Base-by-base conservation (phyloP, 2,329 filamentous ascomycete species). In the Emergomyces africanus region DNA sequence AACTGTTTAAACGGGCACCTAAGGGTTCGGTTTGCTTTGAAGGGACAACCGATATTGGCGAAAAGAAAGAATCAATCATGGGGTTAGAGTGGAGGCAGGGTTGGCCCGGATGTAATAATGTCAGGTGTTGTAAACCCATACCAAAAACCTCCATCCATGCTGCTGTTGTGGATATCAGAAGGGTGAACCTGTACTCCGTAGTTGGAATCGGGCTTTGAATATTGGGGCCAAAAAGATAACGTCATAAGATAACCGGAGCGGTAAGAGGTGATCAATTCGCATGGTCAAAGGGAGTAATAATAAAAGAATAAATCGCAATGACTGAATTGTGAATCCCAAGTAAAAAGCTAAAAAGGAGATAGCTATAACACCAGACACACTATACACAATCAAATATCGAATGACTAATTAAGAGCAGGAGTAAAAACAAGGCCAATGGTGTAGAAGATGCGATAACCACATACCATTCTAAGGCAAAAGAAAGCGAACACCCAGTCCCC, bases 401-500 rank as follows among this genome's bases (percentile, higher is more conserved):
- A 25, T 23, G 20, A 15, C n/a, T 5, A 3, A 42, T 12, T 5
- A 3, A 42, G 25, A 44, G 9, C 37, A 55, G n/a, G 15, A 12
- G 23, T 25, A 33, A 30, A 30, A 41, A 42, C n/a, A 10, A 37
- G 49, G 33, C 30, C 15, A 9, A 20, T 5, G 30, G 18, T n/a
- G 49, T 33, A 55, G 25, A 44, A 53, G 8, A 53, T 46, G 54
- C 25, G 39, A 33, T 33, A 44, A 55, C 25, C 37, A 55, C 39
- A 55, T 55, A 42, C 54, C 39, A 46, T 55, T 39, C 39, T 12
- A 55, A 44, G 28, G 50, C 57, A 59, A 54, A 42, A 57, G 51
- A 59, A 57, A 64, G 57, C 51, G 33, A 50, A 58, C 58, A 62
- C 54, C 57, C 59, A 18, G 58, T 46, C 48, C 54, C 55, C 55